Percentiles rank a stretch among this genome's conserved stretches.
These are phyloP conservation scores for Ustilago sp. DNA, from an alignment of 1,284 basidiomycete genomes.

Conservation along the genomic window DNA sequence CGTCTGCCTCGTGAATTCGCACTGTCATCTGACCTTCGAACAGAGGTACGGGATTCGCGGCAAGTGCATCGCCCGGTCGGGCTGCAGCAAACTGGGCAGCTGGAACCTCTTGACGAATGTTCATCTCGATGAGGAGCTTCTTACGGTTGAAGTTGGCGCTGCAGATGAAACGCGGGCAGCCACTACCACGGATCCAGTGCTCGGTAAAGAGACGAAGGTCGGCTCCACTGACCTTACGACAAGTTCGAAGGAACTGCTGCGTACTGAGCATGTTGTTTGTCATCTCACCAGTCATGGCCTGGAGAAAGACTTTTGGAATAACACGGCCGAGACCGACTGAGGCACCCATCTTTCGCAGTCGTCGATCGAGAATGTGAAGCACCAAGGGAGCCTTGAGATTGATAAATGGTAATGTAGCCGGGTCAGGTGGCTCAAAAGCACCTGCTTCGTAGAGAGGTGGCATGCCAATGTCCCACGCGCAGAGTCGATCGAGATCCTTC, in stretches of 20 bases:
- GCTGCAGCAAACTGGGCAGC: constrained; percentile 72
- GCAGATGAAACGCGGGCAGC: constrained; percentile 91
- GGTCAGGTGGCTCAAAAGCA: constrained; percentile 76
- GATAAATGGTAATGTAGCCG: constrained; percentile 75
- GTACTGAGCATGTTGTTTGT: constrained; percentile 84
- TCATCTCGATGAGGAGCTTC: constrained; percentile 97
- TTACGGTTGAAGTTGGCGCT: constrained; percentile 94
- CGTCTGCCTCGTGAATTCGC: constrained; percentile 98
- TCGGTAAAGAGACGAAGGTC: constrained; percentile 91
- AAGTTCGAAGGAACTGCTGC: constrained; percentile 87
- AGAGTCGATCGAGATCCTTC: constrained; percentile 95
- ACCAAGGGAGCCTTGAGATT: constrained; percentile 95
- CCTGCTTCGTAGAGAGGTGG: constrained; percentile 94
- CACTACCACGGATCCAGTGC: constrained; percentile 98
- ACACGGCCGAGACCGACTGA: constrained; percentile 93
- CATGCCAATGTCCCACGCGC: constrained; percentile 87
- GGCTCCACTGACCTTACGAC: constrained; percentile 83
- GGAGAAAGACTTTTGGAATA: constrained; percentile 92
- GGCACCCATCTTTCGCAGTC: constrained; percentile 92
- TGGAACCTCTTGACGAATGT: constrained; percentile 87
- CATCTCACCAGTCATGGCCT: constrained; percentile 91
- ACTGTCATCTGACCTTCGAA: constrained; percentile 90
- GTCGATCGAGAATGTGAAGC: constrained; percentile 92
- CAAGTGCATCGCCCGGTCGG: constrained; percentile 61
- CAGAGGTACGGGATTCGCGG: constrained; percentile 71